Conservation (phyloP, 768 basidiomycete species). For the Lactifluus echinatus region DNA sequence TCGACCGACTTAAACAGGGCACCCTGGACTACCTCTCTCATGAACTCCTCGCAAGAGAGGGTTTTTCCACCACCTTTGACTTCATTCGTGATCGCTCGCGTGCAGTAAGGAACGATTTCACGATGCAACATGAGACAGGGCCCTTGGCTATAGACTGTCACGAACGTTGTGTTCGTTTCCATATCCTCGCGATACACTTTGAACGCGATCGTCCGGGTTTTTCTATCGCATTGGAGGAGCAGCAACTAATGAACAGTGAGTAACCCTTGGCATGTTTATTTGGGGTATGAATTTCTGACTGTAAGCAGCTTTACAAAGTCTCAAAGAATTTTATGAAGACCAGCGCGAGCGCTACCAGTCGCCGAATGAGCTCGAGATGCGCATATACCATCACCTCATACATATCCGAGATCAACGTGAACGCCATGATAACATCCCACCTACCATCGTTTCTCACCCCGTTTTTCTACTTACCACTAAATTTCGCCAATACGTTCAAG, state of each 20-base stretch:
- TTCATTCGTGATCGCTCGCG: conserved; percentile 93
- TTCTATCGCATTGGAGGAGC: conserved; percentile 66
- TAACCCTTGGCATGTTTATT: conserved; percentile 15
- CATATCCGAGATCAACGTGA: conserved; percentile 82
- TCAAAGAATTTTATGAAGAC: conserved; percentile 92
- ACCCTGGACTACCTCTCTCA: conserved; percentile 93
- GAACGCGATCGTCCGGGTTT: conserved; percentile 50
- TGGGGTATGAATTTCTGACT: neutral
- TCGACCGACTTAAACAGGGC: conserved; percentile 34
- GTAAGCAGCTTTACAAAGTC: conserved; percentile 69
- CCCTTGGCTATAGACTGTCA: conserved; percentile 78
- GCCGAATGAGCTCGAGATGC: conserved; percentile 89
- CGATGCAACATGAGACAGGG: conserved; percentile 80
- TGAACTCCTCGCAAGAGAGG: conserved; percentile 58
- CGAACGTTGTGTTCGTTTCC: conserved; percentile 89
- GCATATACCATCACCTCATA: conserved; percentile 86
- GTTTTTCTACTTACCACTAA: conserved; percentile 76
- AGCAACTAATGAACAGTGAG: conserved; percentile 88
- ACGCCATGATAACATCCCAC: conserved; percentile 65
- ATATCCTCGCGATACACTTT: conserved; percentile 73
- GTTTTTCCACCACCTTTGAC: conserved; percentile 61
- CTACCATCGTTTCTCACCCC: conserved; percentile 56
- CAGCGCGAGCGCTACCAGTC: conserved; percentile 56
- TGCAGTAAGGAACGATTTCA: conserved; percentile 87
- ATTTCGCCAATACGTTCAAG: conserved; percentile 74